A percentile compares a stretch with the other conserved stretches of the same genome.
These are phyloP conservation scores for Sindora glabra DNA, from an alignment of 306 rosid species.

Conservation along the genomic window DNA sequence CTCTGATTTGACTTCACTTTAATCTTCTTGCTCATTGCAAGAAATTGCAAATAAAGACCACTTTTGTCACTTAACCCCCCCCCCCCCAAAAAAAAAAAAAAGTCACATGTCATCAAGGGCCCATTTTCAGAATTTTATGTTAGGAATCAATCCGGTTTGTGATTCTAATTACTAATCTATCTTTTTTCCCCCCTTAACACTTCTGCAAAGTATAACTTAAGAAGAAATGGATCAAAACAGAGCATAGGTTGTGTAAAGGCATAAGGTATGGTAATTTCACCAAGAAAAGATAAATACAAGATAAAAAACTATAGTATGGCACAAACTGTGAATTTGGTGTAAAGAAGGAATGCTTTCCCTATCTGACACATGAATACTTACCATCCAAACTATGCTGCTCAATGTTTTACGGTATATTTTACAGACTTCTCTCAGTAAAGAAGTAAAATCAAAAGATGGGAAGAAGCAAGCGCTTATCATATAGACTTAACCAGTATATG, in stretches of 20 bases:
- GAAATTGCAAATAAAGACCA: background rate
- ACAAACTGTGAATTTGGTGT: no score
- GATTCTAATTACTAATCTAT: background rate
- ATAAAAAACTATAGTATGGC: no score
- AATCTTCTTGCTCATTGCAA: background rate
- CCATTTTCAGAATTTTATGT: background rate
- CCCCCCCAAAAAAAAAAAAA: no score
- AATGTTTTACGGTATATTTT: background rate
- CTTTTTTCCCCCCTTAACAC: background rate
- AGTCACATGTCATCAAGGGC: background rate
- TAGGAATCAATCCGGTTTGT: background rate
- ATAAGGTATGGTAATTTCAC: background rate
- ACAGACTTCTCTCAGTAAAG: slow-evolving; percentile 9
- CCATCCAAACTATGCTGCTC: background rate
- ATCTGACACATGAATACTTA: background rate
- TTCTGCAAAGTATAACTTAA: no score
- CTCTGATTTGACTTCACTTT: background rate
- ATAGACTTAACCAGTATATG: background rate
- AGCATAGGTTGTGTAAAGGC: background rate
- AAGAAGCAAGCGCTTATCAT: background rate
- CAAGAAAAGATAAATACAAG: no score
- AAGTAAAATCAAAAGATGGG: background rate
- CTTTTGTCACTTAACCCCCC: background rate
- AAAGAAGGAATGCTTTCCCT: no score
- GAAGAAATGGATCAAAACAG: background rate